These are phyloP conservation scores for Pythium myriotylum DNA, from an alignment of 352 stramenopile species.

Conservation along the genomic window DNA sequence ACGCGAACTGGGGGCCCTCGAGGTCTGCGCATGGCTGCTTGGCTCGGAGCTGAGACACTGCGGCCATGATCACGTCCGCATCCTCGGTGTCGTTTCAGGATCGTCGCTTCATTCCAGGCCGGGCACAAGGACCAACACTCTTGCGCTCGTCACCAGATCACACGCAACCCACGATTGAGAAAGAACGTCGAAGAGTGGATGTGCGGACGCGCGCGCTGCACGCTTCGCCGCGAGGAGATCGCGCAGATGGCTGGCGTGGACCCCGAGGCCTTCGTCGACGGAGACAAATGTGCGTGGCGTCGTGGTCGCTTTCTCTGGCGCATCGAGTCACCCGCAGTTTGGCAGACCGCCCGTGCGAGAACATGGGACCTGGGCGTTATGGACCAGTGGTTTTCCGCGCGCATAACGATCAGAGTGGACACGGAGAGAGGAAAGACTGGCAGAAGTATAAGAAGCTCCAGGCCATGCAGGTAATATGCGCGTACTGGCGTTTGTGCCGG, in stretches of 20 bases:
- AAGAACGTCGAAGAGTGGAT: slow-evolving; percentile 33
- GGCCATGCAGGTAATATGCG: slow-evolving; percentile 50
- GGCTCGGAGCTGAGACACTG: background rate
- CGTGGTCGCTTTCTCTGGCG: background rate
- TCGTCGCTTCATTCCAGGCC: too few species aligned
- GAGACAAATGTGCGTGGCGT: slow-evolving; percentile 64
- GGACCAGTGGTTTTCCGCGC: slow-evolving; percentile 51
- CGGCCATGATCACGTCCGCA: background rate
- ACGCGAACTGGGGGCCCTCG: background rate
- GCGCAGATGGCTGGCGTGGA: slow-evolving; percentile 48
- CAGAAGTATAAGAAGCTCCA: slow-evolving; percentile 38
- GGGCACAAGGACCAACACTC: background rate
- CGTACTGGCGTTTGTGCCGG: background rate
- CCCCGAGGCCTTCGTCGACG: slow-evolving; percentile 55
- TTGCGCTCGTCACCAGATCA: too few species aligned
- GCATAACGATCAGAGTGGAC: background rate
- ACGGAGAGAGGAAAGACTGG: slow-evolving; percentile 11
- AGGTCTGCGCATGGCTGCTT: background rate
- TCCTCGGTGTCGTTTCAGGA: background rate
- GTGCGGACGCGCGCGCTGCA: slow-evolving; percentile 73
- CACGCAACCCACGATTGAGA: background rate
- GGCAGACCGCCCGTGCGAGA: slow-evolving; percentile 73
- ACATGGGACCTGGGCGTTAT: slow-evolving; percentile 76
- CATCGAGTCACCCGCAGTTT: background rate
- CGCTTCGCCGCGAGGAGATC: slow-evolving; percentile 57